phyloP scores from a whole-genome alignment of 345 rosid genomes.

The Hibiscus syriacus region DNA sequence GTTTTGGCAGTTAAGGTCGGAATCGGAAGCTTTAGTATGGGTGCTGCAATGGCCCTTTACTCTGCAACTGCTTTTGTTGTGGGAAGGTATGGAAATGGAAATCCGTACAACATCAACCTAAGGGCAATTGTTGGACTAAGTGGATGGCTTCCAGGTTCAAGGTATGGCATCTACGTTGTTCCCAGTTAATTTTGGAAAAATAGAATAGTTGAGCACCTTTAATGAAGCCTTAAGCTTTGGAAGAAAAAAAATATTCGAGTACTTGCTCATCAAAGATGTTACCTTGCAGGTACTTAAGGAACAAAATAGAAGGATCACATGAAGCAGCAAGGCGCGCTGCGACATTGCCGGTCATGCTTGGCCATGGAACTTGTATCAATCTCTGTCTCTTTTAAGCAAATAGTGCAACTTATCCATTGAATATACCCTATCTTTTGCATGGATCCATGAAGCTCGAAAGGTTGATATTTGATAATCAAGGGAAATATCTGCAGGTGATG shows the following conservation, averaged over 20 bases:
- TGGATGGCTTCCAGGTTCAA: constrained; percentile 93
- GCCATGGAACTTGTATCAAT: constrained; percentile 60
- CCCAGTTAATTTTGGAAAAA: background rate
- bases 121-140: constrained; percentile 54
- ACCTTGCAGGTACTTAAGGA: constrained; percentile 39
- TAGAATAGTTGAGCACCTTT: no score
- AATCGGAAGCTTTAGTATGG: constrained; percentile 95
- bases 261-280: background rate
- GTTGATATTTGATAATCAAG: background rate
- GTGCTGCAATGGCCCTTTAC: constrained; percentile 83
- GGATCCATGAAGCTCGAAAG: background rate
- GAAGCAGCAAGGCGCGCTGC: constrained; percentile 65
- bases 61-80: constrained; percentile 67
- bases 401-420: background rate
- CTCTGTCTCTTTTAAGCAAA: background rate
- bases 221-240: background rate
- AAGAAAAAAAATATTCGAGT: background rate
- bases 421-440: background rate
- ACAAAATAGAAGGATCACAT: constrained; percentile 52
- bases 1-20: constrained; percentile 65
- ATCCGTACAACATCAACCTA: constrained; percentile 50
- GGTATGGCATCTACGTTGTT: constrained; percentile 26
- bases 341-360: constrained; percentile 51
- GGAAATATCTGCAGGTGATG: no score
- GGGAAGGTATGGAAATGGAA: constrained; percentile 66